phyloP scores from a whole-genome alignment of 805 yeast genomes.

The Kurtzmaniella cleridarum region DNA sequence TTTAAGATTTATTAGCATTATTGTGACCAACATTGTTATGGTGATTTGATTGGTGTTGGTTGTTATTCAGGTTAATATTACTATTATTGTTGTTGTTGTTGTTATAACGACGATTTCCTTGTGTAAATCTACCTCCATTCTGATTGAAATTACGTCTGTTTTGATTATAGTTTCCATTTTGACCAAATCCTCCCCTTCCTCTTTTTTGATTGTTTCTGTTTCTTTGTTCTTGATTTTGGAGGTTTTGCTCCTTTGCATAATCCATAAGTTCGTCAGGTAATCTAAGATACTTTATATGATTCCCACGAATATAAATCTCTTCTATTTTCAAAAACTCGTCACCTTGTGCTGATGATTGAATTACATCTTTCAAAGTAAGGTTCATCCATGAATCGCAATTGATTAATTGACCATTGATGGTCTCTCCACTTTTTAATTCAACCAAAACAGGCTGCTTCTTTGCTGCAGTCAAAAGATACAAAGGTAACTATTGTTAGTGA shows the following conservation, averaged over 20 bases:
- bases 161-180: conserved; percentile 12
- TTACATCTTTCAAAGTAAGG: conserved; percentile 71
- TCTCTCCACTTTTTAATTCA: conserved; percentile 88
- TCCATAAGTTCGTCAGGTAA: conserved; percentile 74
- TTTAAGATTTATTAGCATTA: conserved; percentile 1
- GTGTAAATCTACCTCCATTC: conserved; percentile 10
- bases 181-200: conserved; percentile 20
- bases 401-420: conserved; percentile 74
- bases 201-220: conserved; percentile 41
- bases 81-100: conserved; percentile 23
- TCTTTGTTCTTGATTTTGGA: conserved; percentile 45
- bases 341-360: conserved; percentile 59
- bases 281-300: conserved; percentile 72
- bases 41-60: conserved; percentile 7
- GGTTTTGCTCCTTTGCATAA: conserved; percentile 62
- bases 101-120: conserved; percentile 13
- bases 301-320: conserved; percentile 81
- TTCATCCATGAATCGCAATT: conserved; percentile 97
- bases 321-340: conserved; percentile 57
- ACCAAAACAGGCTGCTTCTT: conserved; percentile 83
- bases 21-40: conserved; percentile 3
- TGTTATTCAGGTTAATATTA: conserved; percentile 16
- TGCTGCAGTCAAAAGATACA: conserved; percentile 84
- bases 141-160: conserved; percentile 20
- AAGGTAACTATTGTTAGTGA: conserved; percentile 59